Conservation (phyloP, 257 asterid genomes). For the Euphrasia confusa region DNA sequence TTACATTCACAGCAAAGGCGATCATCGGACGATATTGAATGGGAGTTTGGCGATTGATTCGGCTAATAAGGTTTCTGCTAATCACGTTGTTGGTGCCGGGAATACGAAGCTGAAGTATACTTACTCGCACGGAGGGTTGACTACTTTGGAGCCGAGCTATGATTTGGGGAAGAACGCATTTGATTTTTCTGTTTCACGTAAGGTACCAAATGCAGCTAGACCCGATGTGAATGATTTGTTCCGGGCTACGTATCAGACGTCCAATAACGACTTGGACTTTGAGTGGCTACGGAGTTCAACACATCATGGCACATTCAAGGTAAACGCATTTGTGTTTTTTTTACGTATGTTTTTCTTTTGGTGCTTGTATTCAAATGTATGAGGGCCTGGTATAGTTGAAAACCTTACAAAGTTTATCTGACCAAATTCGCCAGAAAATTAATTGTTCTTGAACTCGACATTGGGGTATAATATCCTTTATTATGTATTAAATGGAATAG, state of each 20-base stretch:
- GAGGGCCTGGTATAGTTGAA: background rate
- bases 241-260: constrained; percentile 51
- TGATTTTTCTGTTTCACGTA: constrained; percentile 70
- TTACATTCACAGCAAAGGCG: constrained; percentile 63
- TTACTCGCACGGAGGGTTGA: constrained; percentile 62
- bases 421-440: too few species aligned
- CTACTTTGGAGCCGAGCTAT: constrained; percentile 77
- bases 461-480: too few species aligned
- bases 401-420: too few species aligned
- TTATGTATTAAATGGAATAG: too few species aligned
- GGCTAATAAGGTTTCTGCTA: constrained; percentile 78
- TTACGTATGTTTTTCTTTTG: background rate
- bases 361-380: background rate
- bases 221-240: constrained; percentile 22
- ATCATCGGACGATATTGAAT: constrained; percentile 57
- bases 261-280: constrained; percentile 69
- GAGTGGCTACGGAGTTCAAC: constrained; percentile 79
- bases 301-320: constrained; percentile 63
- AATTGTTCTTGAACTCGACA: too few species aligned
- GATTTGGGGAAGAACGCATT: constrained; percentile 70
- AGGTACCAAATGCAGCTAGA: constrained; percentile 3
- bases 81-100: constrained; percentile 67
- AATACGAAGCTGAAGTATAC: constrained; percentile 69
- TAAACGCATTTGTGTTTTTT: background rate
- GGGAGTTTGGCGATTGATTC: constrained; percentile 78